Evolutionary conservation across 352 stramenopile genomes (phyloP).

Genomic region (Aphanomyces invadans): DNA sequence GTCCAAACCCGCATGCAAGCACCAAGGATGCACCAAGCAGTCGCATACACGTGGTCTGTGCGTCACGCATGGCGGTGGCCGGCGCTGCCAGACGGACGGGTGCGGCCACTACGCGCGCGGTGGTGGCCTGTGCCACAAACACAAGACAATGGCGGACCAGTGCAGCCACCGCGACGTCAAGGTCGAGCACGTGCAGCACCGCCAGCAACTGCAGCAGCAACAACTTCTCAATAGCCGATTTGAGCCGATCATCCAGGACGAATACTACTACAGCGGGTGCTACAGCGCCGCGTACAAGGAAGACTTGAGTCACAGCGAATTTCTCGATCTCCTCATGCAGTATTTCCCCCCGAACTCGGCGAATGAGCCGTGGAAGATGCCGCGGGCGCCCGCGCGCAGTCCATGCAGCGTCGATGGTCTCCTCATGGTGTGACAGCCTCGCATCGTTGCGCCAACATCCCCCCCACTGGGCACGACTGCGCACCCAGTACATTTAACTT

Average conservation of each 20-base stretch:
- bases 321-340: not conserved
- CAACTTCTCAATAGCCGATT: not conserved
- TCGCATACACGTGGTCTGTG: conserved; percentile 9
- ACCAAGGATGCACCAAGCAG: conserved; percentile 10
- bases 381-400: not conserved
- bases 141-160: too few species aligned
- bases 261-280: not conserved
- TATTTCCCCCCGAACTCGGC: not conserved
- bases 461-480: not conserved
- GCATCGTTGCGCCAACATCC: not conserved
- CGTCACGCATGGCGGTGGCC: conserved; percentile 17
- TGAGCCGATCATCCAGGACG: not conserved
- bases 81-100: not conserved
- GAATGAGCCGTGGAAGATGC: not conserved
- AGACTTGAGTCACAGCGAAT: not conserved
- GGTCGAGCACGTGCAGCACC: not conserved
- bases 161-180: too few species aligned
- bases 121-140: not conserved
- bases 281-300: not conserved
- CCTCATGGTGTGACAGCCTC: not conserved
- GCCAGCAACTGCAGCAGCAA: not conserved
- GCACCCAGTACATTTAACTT: not conserved
- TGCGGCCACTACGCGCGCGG: not conserved
- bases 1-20: not conserved
- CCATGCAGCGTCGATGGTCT: not conserved